A percentile compares a stretch with the other conserved stretches of the same genome.
Conservation (phyloP, 768 basidiomycete genomes). For the Crepidotus variabilis region DNA sequence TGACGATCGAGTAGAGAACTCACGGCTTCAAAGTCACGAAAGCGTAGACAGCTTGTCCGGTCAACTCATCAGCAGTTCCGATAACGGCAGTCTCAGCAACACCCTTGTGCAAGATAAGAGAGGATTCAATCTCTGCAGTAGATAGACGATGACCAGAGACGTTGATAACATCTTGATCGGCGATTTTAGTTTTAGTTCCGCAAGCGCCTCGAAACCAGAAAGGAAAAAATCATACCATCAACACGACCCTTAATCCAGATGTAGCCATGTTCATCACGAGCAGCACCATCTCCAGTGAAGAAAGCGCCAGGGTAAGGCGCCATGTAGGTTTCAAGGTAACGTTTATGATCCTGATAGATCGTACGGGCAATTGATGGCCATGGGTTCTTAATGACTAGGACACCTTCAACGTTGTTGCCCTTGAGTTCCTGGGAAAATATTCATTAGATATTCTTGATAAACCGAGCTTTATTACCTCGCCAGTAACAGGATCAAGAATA, state of each 20-base stretch:
- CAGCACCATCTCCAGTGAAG: constrained; percentile 98
- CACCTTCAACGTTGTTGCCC: constrained; percentile 87
- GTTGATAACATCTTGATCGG: constrained; percentile 82
- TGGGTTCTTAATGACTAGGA: constrained; percentile 78
- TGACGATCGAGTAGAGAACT: constrained; percentile 24
- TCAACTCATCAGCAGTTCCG: constrained; percentile 81
- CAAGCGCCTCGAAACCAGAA: constrained; percentile 3
- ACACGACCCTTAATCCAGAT: constrained; percentile 99
- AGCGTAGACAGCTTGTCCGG: constrained; percentile 90
- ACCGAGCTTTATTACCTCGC: constrained; percentile 37
- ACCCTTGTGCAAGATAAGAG: constrained; percentile 90
- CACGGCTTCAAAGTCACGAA: constrained; percentile 95
- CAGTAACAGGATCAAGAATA: constrained; percentile 81
- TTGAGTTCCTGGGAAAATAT: constrained; percentile 44
- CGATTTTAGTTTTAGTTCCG: not conserved
- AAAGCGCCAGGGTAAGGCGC: constrained; percentile 86
- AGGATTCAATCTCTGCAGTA: constrained; percentile 97
- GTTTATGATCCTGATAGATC: constrained; percentile 87
- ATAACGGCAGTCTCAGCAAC: constrained; percentile 97
- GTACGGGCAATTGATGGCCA: constrained; percentile 97
- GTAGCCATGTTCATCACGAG: constrained; percentile 92
- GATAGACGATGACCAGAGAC: constrained; percentile 96
- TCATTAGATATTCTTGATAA: not conserved
- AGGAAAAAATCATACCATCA: constrained; percentile 53
- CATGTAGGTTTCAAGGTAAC: constrained; percentile 57